A percentile compares a stretch with the other conserved stretches of the same genome.
Conservation (phyloP, 108 stramenopile genomes). For the Cyclotella choctawhatcheeana region DNA sequence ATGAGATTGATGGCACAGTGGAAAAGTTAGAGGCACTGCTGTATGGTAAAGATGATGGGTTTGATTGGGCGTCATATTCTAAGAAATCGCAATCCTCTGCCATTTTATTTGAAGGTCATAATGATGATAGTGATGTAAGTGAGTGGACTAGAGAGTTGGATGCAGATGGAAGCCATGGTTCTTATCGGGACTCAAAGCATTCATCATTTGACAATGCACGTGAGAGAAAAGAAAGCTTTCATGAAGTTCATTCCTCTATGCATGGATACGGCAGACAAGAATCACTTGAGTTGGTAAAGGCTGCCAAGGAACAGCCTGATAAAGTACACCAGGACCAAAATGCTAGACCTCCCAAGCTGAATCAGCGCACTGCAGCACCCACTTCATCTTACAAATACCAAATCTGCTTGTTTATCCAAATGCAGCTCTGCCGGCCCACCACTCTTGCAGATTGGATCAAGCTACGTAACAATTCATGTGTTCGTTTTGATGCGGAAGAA, state of each 20-base stretch:
- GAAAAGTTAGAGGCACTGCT: slow-evolving; percentile 46
- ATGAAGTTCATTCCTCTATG: slow-evolving; percentile 17
- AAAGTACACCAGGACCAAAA: too few species aligned
- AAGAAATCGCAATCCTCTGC: neutral
- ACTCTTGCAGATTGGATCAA: slow-evolving; percentile 91
- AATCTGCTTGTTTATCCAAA: slow-evolving; percentile 91
- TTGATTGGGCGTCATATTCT: slow-evolving; percentile 39
- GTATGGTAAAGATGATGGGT: slow-evolving; percentile 50
- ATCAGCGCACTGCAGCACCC: neutral
- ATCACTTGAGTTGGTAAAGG: slow-evolving; percentile 36
- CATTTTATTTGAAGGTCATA: slow-evolving; percentile 14
- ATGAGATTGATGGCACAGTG: slow-evolving; percentile 32
- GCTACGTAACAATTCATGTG: slow-evolving; percentile 62
- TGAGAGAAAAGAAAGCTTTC: slow-evolving; percentile 11
- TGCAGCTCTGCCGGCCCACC: slow-evolving; percentile 87
- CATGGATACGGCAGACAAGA: slow-evolving; percentile 14
- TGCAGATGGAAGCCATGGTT: neutral
- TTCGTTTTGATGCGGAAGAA: slow-evolving; percentile 41
- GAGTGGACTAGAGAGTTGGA: slow-evolving; percentile 48
- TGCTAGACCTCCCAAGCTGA: neutral
- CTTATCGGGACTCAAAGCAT: slow-evolving; percentile 10
- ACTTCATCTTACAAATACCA: slow-evolving; percentile 70
- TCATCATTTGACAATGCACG: neutral
- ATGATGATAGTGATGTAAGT: slow-evolving; percentile 49
- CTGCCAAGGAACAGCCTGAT: too few species aligned